These are phyloP conservation scores for Marasmius sp. DNA, from an alignment of 1,284 basidiomycete species.

Conservation along the genomic window DNA sequence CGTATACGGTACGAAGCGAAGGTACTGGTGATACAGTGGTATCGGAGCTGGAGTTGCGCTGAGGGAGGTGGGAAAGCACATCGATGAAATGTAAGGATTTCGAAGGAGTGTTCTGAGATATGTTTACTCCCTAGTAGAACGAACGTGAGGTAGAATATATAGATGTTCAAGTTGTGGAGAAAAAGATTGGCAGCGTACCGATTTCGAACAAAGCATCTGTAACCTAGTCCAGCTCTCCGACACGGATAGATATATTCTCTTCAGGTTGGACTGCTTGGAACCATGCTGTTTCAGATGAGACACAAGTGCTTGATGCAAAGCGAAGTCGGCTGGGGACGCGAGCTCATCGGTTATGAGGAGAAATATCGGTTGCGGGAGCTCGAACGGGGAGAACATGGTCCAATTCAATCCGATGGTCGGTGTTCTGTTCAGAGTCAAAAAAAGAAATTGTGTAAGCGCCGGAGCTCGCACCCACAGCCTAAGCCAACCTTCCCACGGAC, in stretches of 20 bases:
- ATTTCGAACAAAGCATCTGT: slow-evolving; percentile 60
- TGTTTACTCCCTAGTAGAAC: slow-evolving; percentile 48
- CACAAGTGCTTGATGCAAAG: slow-evolving; percentile 52
- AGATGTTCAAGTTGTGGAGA: background rate
- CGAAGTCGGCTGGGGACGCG: slow-evolving; percentile 64
- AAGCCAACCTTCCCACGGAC: no score
- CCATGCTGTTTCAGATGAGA: slow-evolving; percentile 50
- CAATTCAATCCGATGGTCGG: no score
- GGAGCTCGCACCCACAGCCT: no score
- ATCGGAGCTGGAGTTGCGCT: slow-evolving; percentile 4
- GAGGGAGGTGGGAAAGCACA: slow-evolving; percentile 26
- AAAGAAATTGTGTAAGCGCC: no score
- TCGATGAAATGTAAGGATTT: slow-evolving; percentile 55
- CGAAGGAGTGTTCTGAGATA: slow-evolving; percentile 43
- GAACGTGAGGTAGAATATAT: background rate
- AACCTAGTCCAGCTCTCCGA: slow-evolving; percentile 57
- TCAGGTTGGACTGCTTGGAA: slow-evolving; percentile 22
- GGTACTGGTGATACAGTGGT: slow-evolving; percentile 16
- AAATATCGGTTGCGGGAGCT: slow-evolving; percentile 45
- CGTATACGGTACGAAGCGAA: slow-evolving; percentile 4
- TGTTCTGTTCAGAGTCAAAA: no score
- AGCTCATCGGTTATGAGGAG: slow-evolving; percentile 68
- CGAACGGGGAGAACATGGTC: slow-evolving; percentile 43
- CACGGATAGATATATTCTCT: slow-evolving; percentile 51
- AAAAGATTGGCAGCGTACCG: slow-evolving; percentile 37